Percentiles rank a stretch among this genome's conserved stretches.
Conservation (phyloP, 345 rosid genomes). For the Corchorus capsularis region DNA sequence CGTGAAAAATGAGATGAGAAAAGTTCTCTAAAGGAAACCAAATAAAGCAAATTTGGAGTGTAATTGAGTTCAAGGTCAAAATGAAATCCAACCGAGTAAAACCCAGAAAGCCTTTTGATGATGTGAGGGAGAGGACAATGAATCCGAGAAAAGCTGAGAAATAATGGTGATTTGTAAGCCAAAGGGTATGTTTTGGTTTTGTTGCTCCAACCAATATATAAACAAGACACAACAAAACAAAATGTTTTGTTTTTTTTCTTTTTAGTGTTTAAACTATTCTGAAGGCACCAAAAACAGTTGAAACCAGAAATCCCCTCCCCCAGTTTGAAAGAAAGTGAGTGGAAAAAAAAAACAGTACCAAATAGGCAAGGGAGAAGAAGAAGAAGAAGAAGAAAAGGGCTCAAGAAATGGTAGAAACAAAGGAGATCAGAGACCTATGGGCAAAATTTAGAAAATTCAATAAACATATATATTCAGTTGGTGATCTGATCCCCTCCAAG, state of each 20-base stretch:
- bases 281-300: background rate
- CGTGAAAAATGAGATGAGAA: background rate
- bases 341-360: background rate
- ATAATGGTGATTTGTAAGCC: background rate
- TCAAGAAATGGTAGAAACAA: background rate
- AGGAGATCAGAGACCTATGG: background rate
- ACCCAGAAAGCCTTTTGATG: slow-evolving; percentile 2
- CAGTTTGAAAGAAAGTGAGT: background rate
- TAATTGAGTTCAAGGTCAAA: background rate
- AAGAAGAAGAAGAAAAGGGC: background rate
- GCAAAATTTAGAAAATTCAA: background rate
- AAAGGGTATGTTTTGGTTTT: background rate
- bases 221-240: background rate
- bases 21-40: too few relatives aligned
- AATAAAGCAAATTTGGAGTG: background rate
- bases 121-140: background rate
- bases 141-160: background rate
- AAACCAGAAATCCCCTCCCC: background rate
- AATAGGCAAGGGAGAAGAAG: background rate
- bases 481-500: background rate
- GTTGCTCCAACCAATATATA: background rate
- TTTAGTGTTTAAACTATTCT: background rate
- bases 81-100: background rate
- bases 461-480: background rate
- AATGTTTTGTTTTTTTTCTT: background rate